These are phyloP conservation scores for Sporothrix pseudoabietina DNA, from an alignment of 2,329 filamentous ascomycete genomes.

Conservation along the genomic window DNA sequence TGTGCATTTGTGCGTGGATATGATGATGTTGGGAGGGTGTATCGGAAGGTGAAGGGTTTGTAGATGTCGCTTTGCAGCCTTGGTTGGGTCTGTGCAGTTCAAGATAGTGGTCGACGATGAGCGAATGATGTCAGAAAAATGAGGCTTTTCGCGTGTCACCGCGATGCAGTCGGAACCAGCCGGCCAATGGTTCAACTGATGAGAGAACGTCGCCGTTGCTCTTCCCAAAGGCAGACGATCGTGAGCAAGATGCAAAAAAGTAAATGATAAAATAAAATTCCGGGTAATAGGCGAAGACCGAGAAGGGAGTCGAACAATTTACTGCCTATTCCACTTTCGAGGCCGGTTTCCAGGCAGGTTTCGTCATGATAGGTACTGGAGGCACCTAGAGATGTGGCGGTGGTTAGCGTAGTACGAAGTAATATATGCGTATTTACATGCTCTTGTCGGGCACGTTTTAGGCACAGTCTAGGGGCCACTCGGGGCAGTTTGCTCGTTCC, in stretches of 20 bases:
- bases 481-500: conserved; percentile 7
- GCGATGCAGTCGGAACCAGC: conserved; percentile 18
- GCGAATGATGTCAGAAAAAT: not conserved
- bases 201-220: not conserved
- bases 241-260: conserved; percentile 4
- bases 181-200: not conserved
- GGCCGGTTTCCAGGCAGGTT: not conserved
- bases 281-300: not conserved
- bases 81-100: not conserved
- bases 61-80: not conserved
- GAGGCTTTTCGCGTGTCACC: conserved; percentile 23
- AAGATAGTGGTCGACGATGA: not conserved
- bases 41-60: not conserved
- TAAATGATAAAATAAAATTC: not conserved
- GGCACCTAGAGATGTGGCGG: not conserved
- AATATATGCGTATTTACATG: not conserved
- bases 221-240: not conserved
- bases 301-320: conserved; percentile 13
- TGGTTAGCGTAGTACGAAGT: not conserved
- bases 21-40: not conserved
- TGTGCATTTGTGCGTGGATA: conserved; percentile 22
- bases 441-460: not conserved
- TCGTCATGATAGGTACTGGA: conserved; percentile 22
- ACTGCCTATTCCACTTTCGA: conserved; percentile 21
- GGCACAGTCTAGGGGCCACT: not conserved